phyloP scores from a whole-genome alignment of 163 green algal genomes.

The Chlorella variabilis region DNA sequence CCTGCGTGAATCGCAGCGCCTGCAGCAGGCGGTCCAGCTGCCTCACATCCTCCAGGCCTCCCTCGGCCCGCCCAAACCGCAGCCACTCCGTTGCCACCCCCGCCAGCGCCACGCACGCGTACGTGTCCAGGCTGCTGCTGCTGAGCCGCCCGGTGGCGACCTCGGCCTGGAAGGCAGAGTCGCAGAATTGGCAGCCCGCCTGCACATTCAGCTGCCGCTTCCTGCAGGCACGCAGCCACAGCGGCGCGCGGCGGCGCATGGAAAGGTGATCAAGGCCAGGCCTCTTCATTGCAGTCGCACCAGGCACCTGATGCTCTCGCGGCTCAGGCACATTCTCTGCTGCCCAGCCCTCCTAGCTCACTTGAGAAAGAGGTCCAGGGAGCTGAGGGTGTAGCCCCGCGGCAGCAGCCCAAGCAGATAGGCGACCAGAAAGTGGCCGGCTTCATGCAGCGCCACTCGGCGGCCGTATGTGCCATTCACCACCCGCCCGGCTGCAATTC shows the following conservation, averaged over 20 bases:
- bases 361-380: constrained; percentile 80
- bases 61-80: constrained; percentile 86
- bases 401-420: constrained; percentile 96
- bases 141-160: constrained; percentile 63
- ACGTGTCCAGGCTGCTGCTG: constrained; percentile 80
- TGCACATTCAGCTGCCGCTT: constrained; percentile 92
- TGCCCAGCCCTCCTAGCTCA: too few species aligned
- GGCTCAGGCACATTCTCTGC: too few species aligned
- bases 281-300: too few species aligned
- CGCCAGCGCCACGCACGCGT: constrained; percentile 90
- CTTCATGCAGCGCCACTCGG: constrained; percentile 85
- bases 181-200: constrained; percentile 93
- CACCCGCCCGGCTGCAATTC: constrained; percentile 56
- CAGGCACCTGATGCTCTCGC: too few species aligned
- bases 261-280: too few species aligned
- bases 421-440: constrained; percentile 94
- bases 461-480: constrained; percentile 64
- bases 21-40: constrained; percentile 91
- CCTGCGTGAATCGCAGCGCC: constrained; percentile 71
- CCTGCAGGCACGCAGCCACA: constrained; percentile 41
- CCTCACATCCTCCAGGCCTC: constrained; percentile 87
- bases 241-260: too few species aligned
- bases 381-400: constrained; percentile 87
- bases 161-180: constrained; percentile 86
- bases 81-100: constrained; percentile 68